A percentile compares a stretch with the other conserved stretches of the same genome.
Conservation (phyloP, 2,329 filamentous ascomycete species). For the Colletotrichum sp. region DNA sequence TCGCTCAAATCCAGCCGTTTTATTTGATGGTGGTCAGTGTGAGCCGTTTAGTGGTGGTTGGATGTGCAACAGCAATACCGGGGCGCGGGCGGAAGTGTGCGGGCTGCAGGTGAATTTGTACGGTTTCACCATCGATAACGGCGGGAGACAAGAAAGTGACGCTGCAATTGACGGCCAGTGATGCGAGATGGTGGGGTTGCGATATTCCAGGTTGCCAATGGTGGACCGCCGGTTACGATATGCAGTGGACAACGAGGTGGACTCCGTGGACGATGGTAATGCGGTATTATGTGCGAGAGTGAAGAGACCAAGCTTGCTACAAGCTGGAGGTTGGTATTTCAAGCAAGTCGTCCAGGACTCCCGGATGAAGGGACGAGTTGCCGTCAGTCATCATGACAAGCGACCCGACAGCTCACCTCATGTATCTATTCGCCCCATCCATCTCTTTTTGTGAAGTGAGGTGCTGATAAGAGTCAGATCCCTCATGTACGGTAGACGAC, state of each 20-base stretch:
- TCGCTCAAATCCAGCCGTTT: not conserved
- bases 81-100: not conserved
- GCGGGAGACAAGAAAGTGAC: not conserved
- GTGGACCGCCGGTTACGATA: not conserved
- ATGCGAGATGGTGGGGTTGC: not conserved
- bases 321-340: not conserved
- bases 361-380: not conserved
- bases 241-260: not conserved
- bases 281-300: not conserved
- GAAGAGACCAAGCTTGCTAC: not conserved
- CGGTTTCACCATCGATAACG: slow-evolving; percentile 16
- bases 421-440: not conserved
- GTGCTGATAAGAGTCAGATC: not conserved
- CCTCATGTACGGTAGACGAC: not conserved
- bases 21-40: not conserved
- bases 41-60: not conserved
- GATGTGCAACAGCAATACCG: not conserved
- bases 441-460: not conserved
- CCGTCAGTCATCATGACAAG: not conserved
- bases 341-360: not conserved
- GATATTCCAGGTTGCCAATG: not conserved
- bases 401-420: not conserved
- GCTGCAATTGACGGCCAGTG: not conserved
- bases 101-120: not conserved
- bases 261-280: not conserved